phyloP scores from a whole-genome alignment of 2,329 filamentous ascomycete genomes.

The Botrytis tulipae region DNA sequence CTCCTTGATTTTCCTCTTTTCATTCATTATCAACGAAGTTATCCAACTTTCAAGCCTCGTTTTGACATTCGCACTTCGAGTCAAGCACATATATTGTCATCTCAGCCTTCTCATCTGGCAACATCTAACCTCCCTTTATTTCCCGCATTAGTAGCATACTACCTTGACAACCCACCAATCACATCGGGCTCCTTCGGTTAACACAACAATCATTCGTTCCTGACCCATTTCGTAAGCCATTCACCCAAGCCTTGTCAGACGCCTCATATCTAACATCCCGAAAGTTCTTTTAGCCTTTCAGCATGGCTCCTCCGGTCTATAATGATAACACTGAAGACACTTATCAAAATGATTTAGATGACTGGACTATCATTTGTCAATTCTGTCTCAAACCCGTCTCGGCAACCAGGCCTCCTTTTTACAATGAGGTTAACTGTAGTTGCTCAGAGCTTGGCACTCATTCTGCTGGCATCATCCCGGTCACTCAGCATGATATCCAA shows the following conservation, averaged over 20 bases:
- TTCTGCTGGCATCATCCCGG: background rate
- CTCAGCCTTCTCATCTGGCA: background rate
- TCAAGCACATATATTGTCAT: background rate
- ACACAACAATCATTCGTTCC: slow-evolving; percentile 25
- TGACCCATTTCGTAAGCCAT: slow-evolving; percentile 24
- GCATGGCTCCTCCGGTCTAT: slow-evolving; percentile 22
- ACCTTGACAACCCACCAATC: slow-evolving; percentile 19
- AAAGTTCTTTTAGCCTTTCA: slow-evolving; percentile 21
- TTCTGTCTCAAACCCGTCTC: slow-evolving; percentile 31
- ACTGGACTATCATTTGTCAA: slow-evolving; percentile 27
- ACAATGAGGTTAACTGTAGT: slow-evolving; percentile 33
- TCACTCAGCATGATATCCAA: slow-evolving; percentile 6
- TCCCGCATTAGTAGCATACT: background rate
- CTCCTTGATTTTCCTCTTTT: background rate
- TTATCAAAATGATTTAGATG: slow-evolving; percentile 23
- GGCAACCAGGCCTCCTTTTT: slow-evolving; percentile 30
- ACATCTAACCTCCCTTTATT: background rate
- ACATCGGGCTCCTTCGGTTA: slow-evolving; percentile 28
- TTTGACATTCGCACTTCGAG: background rate
- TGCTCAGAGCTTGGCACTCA: slow-evolving; percentile 28
- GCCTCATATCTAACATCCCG: slow-evolving; percentile 11
- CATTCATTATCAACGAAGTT: slow-evolving; percentile 4
- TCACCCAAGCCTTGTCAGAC: slow-evolving; percentile 1
- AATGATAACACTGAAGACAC: slow-evolving; percentile 17
- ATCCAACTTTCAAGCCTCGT: slow-evolving; percentile 2